Conservation (phyloP, 2,329 filamentous ascomycete genomes). For the Blastomyces gilchristii region DNA sequence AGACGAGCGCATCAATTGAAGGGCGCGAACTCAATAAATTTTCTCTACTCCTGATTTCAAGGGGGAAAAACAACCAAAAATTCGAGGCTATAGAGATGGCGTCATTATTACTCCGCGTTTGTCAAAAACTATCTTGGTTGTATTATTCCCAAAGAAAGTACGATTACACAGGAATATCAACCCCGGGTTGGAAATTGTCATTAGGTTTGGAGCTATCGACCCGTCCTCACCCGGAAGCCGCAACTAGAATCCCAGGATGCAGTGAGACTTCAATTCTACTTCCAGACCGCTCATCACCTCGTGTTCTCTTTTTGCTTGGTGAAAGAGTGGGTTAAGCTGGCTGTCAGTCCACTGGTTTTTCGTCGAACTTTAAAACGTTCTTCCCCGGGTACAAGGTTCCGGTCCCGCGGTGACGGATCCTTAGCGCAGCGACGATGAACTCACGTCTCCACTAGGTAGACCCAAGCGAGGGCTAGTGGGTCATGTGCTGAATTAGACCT, state of each 20-base stretch:
- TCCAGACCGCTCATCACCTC: not conserved
- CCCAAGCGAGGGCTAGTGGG: conserved; percentile 3
- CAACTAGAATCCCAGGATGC: not conserved
- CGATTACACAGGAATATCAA: too few species aligned
- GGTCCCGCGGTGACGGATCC: conserved; percentile 31
- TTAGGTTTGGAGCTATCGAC: not conserved
- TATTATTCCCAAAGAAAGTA: too few species aligned
- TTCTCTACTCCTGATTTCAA: not conserved
- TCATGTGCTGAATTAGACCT: conserved; percentile 6
- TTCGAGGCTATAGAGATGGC: not conserved
- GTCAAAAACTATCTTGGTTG: not conserved
- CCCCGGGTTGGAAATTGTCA: not conserved
- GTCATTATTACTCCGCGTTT: not conserved
- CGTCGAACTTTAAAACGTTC: not conserved
- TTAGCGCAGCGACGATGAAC: conserved; percentile 1
- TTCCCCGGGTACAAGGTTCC: conserved; percentile 23
- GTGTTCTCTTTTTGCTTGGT: not conserved
- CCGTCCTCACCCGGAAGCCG: not conserved
- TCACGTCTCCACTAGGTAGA: conserved; percentile 5
- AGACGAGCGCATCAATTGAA: not conserved
- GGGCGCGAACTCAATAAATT: not conserved
- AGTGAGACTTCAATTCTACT: not conserved
- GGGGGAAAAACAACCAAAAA: too few species aligned
- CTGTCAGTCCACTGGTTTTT: not conserved
- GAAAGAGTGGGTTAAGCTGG: not conserved